Conservation (phyloP, 768 basidiomycete genomes). For the Mycena floridula region DNA sequence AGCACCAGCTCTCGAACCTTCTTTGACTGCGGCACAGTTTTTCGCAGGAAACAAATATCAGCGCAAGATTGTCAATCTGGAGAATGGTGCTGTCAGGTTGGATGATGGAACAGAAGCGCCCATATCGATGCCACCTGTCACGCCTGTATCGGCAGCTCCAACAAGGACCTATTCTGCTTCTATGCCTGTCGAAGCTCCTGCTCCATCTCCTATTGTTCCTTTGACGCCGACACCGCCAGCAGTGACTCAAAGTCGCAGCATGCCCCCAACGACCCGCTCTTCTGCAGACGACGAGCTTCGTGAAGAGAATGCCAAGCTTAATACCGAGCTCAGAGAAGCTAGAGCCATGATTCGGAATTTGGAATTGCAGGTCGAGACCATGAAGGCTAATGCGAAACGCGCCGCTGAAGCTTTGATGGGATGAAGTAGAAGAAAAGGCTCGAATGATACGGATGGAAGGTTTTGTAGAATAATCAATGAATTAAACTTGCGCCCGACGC, state of each 20-base stretch:
- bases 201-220: background rate
- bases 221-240: background rate
- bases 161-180: slow-evolving; percentile 1
- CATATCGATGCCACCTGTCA: slow-evolving; percentile 21
- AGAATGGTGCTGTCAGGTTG: no score
- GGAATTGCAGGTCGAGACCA: slow-evolving; percentile 74
- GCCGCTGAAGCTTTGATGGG: slow-evolving; percentile 63
- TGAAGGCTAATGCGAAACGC: slow-evolving; percentile 70
- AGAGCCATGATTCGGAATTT: slow-evolving; percentile 77
- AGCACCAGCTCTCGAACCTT: slow-evolving; percentile 75
- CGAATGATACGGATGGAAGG: no score
- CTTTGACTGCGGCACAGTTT: slow-evolving; percentile 79
- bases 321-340: slow-evolving; percentile 77
- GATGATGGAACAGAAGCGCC: no score
- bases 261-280: background rate
- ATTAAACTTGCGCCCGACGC: no score
- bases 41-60: no score
- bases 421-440: no score
- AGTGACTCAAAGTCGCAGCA: background rate
- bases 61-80: slow-evolving; percentile 77
- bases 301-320: slow-evolving; percentile 66
- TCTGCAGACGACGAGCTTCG: slow-evolving; percentile 6
- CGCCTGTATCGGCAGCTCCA: slow-evolving; percentile 18
- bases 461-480: no score
- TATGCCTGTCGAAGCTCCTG: slow-evolving; percentile 4